Conservation (phyloP, 805 yeast genomes). For the Torulaspora delbrueckii region DNA sequence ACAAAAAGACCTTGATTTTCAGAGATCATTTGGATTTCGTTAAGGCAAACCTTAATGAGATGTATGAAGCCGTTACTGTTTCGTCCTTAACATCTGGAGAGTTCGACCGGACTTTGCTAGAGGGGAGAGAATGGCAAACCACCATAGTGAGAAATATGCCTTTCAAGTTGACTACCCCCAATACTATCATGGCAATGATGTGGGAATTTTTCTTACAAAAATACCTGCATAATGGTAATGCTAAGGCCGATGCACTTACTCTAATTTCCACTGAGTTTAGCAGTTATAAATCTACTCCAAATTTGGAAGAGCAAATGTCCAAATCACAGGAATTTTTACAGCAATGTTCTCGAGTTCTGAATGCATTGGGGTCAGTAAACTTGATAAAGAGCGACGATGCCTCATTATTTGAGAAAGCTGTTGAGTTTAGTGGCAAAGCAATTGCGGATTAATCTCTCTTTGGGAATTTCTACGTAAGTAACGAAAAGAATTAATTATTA, state of each 20-base stretch:
- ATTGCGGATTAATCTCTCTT: slow-evolving; percentile 6
- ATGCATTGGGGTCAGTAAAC: slow-evolving; percentile 17
- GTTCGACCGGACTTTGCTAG: slow-evolving; percentile 47
- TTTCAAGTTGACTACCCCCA: slow-evolving; percentile 52
- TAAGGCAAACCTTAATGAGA: slow-evolving; percentile 46
- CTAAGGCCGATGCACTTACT: slow-evolving; percentile 31
- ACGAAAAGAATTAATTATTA: slow-evolving; percentile 4
- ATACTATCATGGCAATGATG: slow-evolving; percentile 51
- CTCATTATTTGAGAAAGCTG: slow-evolving; percentile 22
- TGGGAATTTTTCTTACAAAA: slow-evolving; percentile 35
- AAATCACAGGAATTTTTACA: slow-evolving; percentile 21
- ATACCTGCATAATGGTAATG: slow-evolving; percentile 34
- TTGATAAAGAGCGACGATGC: slow-evolving; percentile 24
- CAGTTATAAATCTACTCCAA: slow-evolving; percentile 28
- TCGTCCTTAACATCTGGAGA: slow-evolving; percentile 53
- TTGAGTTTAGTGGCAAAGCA: slow-evolving; percentile 21
- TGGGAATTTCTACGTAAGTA: slow-evolving; percentile 9
- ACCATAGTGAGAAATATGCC: slow-evolving; percentile 54
- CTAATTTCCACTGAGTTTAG: slow-evolving; percentile 29
- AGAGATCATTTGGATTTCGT: slow-evolving; percentile 58
- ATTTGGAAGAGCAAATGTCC: slow-evolving; percentile 28
- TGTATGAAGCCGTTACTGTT: slow-evolving; percentile 49
- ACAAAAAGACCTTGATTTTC: slow-evolving; percentile 59
- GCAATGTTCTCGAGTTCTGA: slow-evolving; percentile 18
- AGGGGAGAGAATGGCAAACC: slow-evolving; percentile 52